Evolutionary conservation across 805 yeast species (phyloP), one percentile per base, ranked within the genome.

Genomic region (Wickerhamiella vanderwaltii): DNA sequence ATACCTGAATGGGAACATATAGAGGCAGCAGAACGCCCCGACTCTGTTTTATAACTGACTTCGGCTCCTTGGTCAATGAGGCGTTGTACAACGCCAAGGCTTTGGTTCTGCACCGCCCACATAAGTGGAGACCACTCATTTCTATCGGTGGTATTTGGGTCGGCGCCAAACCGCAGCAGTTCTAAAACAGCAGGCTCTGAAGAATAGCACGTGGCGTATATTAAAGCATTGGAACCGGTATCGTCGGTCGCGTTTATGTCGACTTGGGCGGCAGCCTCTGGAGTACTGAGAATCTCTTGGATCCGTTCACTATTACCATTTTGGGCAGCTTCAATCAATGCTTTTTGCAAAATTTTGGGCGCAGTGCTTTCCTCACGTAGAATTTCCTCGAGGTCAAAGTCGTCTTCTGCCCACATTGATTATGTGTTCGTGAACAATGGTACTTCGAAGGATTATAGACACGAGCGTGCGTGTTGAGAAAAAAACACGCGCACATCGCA

Each of bases 61-160:
- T 44, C 45, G 6, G 67, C 57, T 28, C 78, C 80, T 44, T 67
- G 66, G 32, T 73, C 72, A 41, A 85, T 58, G 45, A 84, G 61
- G 43, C 69, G 60, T 35, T 72, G 69, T 12, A 73, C 76, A 34
- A 79, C 66, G 9, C 68, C 66, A 45, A 70, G 58, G 41, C 73
- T 72, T 41, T 75, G 71, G 49, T 77, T 66, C 50, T 76, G 71
- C 3, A 83, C 73, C 0, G 93, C 87, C 94, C 94, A 84, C 91
- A 82, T 83, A 34, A 82, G 58, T 9, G 95, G 59, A 5, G 69
- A 60, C 69, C 68, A 66, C 36, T 58, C 61, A 41, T 55, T 54
- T 30, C 55, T 54, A 49, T 65, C 69, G 41, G 55, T 60, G 16
- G 43, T 42, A 38, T 65, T 57, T 2, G 61, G 57, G 13, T 55